Evolutionary conservation across 1,284 basidiomycete species (phyloP).

Genomic region (Cryptococcus sp.): DNA sequence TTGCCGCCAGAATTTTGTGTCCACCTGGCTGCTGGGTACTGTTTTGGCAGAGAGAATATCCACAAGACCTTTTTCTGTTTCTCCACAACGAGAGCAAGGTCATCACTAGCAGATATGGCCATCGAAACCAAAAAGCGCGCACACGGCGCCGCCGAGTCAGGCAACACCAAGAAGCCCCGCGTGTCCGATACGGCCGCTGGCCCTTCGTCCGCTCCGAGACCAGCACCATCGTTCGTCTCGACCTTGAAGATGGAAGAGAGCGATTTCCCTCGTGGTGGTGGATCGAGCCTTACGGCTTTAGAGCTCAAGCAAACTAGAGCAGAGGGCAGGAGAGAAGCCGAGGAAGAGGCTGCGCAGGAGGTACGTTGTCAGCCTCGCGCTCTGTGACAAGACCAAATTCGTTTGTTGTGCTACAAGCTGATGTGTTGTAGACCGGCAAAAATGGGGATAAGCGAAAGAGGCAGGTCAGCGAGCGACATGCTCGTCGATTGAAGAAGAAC

Average conservation of each 20-base stretch:
- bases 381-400: conserved; percentile 4
- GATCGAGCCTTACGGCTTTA: conserved; percentile 73
- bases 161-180: conserved; percentile 13
- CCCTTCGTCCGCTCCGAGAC: conserved; percentile 24
- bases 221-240: conserved; percentile 50
- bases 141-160: background rate
- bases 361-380: conserved; percentile 16
- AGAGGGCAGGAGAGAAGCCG: conserved; percentile 81
- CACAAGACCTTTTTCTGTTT: too few species aligned
- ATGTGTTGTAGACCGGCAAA: conserved; percentile 52
- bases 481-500: conserved; percentile 56
- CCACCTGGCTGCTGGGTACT: background rate
- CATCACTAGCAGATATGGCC: background rate
- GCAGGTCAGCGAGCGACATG: conserved; percentile 39
- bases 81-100: too few species aligned
- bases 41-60: too few species aligned
- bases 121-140: background rate
- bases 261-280: conserved; percentile 91
- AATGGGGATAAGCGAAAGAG: conserved; percentile 37
- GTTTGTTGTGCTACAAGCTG: conserved; percentile 9
- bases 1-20: background rate
- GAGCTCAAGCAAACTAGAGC: conserved; percentile 84
- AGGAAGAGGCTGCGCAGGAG: conserved; percentile 68
- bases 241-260: conserved; percentile 68
- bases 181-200: background rate